Conservation (phyloP, 768 basidiomycete genomes). For the Russula lepida region DNA sequence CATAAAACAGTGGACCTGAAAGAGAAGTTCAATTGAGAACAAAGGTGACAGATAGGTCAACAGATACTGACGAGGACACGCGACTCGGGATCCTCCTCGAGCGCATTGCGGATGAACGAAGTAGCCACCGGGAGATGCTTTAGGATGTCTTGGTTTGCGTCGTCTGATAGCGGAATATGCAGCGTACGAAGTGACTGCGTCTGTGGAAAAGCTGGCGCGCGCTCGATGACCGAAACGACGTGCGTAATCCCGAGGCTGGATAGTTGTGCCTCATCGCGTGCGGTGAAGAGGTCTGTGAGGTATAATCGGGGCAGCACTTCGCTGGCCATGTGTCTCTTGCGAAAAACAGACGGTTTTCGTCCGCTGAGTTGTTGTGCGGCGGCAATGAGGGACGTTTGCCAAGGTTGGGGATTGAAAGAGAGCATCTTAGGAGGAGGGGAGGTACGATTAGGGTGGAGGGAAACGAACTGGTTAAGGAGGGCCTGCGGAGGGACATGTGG, state of each 20-base stretch:
- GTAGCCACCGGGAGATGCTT: conserved; percentile 41
- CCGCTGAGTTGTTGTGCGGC: conserved; percentile 1
- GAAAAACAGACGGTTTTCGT: not conserved
- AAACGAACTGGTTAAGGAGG: not conserved
- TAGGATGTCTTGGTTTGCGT: conserved; percentile 33
- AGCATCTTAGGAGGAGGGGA: conserved; percentile 2
- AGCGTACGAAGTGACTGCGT: conserved; percentile 34
- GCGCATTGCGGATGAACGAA: conserved; percentile 42
- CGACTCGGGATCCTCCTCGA: conserved; percentile 35
- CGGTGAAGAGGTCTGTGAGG: conserved; percentile 54
- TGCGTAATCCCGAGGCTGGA: conserved; percentile 64
- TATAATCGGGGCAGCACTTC: conserved; percentile 44
- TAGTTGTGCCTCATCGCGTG: conserved; percentile 40
- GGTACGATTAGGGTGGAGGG: not conserved
- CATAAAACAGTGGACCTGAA: conserved; percentile 68
- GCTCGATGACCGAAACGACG: conserved; percentile 56
- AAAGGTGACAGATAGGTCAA: not conserved
- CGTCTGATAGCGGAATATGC: conserved; percentile 46
- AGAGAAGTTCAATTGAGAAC: not conserved
- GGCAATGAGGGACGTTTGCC: conserved; percentile 11
- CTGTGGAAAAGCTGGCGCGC: conserved; percentile 29
- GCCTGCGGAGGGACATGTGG: not conserved
- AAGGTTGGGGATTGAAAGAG: conserved; percentile 5
- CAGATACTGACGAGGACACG: conserved; percentile 40
- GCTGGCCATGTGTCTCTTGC: conserved; percentile 14